These are phyloP conservation scores for Vanilla planifolia DNA, from an alignment of 106 monocot species.

Conservation along the genomic window DNA sequence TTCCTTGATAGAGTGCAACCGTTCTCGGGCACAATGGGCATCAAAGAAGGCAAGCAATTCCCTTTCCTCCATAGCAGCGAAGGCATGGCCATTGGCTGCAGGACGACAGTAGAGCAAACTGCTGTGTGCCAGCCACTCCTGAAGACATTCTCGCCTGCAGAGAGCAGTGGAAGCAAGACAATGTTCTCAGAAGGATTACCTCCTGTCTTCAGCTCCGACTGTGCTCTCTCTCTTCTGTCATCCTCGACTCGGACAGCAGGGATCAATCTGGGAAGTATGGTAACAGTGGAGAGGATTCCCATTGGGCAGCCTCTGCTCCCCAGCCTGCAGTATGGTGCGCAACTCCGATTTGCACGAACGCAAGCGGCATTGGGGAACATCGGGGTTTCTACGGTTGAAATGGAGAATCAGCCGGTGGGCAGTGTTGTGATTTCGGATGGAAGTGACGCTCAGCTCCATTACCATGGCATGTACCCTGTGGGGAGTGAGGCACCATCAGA, in stretches of 20 bases:
- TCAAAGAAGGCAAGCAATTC: slow-evolving; percentile 30
- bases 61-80: slow-evolving; percentile 33
- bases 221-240: slow-evolving; percentile 99
- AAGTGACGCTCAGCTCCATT: too few relatives aligned
- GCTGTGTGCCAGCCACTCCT: too few relatives aligned
- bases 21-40: slow-evolving; percentile 9
- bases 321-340: neutral
- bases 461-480: too few relatives aligned
- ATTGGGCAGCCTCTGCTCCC: slow-evolving; percentile 37
- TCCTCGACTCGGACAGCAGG: slow-evolving; percentile 42
- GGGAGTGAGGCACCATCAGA: too few relatives aligned
- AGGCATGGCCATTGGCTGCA: slow-evolving; percentile 6
- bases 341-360: too few relatives aligned
- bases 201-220: slow-evolving; percentile 42
- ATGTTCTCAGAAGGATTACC: slow-evolving; percentile 38
- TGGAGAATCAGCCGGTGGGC: too few relatives aligned
- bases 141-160: neutral
- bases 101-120: slow-evolving; percentile 6
- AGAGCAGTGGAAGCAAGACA: slow-evolving; percentile 1
- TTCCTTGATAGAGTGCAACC: slow-evolving; percentile 6
- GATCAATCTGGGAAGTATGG: slow-evolving; percentile 31
- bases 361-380: too few relatives aligned
- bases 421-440: too few relatives aligned
- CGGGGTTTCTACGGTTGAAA: too few relatives aligned
- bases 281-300: slow-evolving; percentile 26